Percentiles rank a stretch among this genome's conserved stretches.
Evolutionary conservation across 1,284 basidiomycete species (phyloP).

Genomic region (Volvariella volvacea): DNA sequence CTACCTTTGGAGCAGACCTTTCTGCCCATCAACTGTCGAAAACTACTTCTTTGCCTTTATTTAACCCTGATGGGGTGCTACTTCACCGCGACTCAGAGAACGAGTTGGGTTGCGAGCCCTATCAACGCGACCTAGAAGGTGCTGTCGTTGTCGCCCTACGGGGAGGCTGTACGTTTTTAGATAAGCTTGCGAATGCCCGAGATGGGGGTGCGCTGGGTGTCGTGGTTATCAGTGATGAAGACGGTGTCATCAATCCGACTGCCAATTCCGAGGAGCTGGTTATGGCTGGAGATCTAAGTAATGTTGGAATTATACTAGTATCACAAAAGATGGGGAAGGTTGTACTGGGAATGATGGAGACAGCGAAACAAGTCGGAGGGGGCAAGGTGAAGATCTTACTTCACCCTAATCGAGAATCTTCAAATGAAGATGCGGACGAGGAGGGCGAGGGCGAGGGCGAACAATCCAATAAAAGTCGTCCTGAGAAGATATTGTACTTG

Average conservation of each 20-base stretch:
- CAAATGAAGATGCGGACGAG: constrained; percentile 15
- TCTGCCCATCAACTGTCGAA: constrained; percentile 19
- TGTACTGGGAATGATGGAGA: constrained; percentile 48
- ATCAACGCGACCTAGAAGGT: constrained; percentile 37
- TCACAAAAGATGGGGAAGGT: constrained; percentile 41
- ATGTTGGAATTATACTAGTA: constrained; percentile 58
- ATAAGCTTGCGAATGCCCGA: constrained; percentile 66
- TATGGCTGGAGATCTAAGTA: constrained; percentile 49
- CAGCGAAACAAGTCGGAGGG: constrained; percentile 35
- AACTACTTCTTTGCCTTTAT: constrained; percentile 33
- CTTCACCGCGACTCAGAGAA: constrained; percentile 47
- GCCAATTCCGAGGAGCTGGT: constrained; percentile 48
- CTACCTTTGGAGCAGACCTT: constrained; percentile 66
- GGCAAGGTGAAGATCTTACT: constrained; percentile 48
- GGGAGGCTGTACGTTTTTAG: constrained; percentile 77
- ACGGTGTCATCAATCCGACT: constrained; percentile 60
- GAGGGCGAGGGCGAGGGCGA: constrained; percentile 13
- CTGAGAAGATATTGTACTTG: constrained; percentile 57
- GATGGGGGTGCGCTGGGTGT: constrained; percentile 68
- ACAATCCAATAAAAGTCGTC: constrained; percentile 24
- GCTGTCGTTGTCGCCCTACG: constrained; percentile 53
- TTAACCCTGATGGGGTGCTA: constrained; percentile 41
- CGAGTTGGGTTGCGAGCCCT: constrained; percentile 52
- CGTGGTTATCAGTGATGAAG: constrained; percentile 61
- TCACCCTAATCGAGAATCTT: constrained; percentile 30